These are phyloP conservation scores for Calonectria naviculata DNA, from an alignment of 2,329 filamentous ascomycete species.

Conservation along the genomic window DNA sequence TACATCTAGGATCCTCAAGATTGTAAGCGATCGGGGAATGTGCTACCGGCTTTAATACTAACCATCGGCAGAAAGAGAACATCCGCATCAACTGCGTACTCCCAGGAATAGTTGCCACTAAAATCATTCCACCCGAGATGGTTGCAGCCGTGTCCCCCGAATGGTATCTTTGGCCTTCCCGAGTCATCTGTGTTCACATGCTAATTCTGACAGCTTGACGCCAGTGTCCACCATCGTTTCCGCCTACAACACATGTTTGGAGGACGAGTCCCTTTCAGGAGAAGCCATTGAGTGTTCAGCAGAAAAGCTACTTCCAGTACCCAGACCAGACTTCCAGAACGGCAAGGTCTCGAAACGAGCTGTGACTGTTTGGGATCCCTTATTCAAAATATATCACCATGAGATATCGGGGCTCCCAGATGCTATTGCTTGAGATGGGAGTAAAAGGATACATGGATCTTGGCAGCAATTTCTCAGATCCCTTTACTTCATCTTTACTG, in stretches of 20 bases:
- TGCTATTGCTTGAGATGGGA: slow-evolving; percentile 32
- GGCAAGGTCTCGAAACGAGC: slow-evolving; percentile 54
- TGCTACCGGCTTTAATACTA: not conserved
- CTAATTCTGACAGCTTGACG: slow-evolving; percentile 46
- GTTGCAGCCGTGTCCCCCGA: slow-evolving; percentile 51
- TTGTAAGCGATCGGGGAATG: slow-evolving; percentile 17
- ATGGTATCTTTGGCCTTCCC: slow-evolving; percentile 21
- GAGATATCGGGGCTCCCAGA: slow-evolving; percentile 54
- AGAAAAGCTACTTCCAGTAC: slow-evolving; percentile 43
- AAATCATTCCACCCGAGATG: slow-evolving; percentile 56
- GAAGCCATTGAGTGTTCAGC: slow-evolving; percentile 57
- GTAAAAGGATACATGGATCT: not conserved
- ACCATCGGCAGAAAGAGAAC: slow-evolving; percentile 51
- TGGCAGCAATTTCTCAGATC: too few species aligned
- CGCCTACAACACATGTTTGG: slow-evolving; percentile 57
- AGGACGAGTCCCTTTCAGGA: slow-evolving; percentile 54
- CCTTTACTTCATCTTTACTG: not conserved
- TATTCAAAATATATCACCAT: slow-evolving; percentile 57
- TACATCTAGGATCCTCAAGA: slow-evolving; percentile 50
- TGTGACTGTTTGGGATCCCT: slow-evolving; percentile 59
- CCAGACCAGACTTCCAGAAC: slow-evolving; percentile 48
- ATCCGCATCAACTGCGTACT: slow-evolving; percentile 61
- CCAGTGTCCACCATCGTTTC: slow-evolving; percentile 55
- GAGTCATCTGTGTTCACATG: not conserved
- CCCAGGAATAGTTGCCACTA: slow-evolving; percentile 59